phyloP scores from a whole-genome alignment of 257 asterid species.

The Leptodermis oblonga region DNA sequence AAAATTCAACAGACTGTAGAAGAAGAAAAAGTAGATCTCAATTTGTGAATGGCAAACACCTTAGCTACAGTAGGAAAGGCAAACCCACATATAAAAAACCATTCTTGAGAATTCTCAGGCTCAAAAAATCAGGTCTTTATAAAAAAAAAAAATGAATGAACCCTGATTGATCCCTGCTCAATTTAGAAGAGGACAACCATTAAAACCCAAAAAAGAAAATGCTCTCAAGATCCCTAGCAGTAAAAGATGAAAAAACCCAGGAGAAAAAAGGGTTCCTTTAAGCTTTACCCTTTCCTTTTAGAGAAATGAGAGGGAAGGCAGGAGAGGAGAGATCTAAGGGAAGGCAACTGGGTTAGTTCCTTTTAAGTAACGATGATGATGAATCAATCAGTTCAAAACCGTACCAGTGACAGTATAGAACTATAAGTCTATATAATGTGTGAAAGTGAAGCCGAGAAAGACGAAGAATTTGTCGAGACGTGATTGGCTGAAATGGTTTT shows the following conservation, averaged over 20 bases:
- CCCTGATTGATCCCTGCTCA: too few species aligned
- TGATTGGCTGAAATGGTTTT: conserved; percentile 53
- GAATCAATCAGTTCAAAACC: neutral
- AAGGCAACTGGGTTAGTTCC: neutral
- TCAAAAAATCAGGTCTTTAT: neutral
- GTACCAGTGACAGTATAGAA: neutral
- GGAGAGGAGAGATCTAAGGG: too few species aligned
- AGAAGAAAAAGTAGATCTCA: conserved; percentile 37
- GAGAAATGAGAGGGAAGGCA: too few species aligned
- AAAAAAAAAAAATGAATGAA: too few species aligned
- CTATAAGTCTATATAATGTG: neutral
- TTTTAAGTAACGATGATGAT: neutral
- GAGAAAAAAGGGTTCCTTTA: too few species aligned
- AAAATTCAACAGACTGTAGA: conserved; percentile 24
- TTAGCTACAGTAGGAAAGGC: too few species aligned
- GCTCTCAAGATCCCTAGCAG: neutral
- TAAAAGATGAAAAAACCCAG: neutral
- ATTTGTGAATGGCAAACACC: conserved; percentile 23
- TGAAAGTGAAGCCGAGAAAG: conserved; percentile 16
- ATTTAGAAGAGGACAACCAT: neutral
- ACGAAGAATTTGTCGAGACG: conserved; percentile 24
- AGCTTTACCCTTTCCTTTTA: neutral
- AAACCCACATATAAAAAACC: neutral
- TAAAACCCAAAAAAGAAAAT: neutral
- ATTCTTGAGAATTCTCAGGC: neutral